Evolutionary conservation across 176 grass and related monocot genomes (phyloP).

Genomic region (Bolboschoenus planiculmis): DNA sequence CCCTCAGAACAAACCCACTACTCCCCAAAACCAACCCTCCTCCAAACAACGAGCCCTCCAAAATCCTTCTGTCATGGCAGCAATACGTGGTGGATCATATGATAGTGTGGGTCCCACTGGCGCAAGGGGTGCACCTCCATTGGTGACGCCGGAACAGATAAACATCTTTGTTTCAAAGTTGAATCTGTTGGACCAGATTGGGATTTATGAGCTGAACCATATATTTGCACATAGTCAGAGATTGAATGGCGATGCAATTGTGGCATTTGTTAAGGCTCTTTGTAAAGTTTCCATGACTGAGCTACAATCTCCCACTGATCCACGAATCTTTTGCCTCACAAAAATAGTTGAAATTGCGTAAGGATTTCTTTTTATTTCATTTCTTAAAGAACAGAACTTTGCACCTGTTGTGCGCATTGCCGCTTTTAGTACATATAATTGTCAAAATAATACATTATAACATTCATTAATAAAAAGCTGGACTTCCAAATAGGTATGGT

Average conservation of each 20-base stretch:
- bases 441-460: neutral
- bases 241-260: slow-evolving; percentile 95
- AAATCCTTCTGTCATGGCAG: slow-evolving; percentile 87
- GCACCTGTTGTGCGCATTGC: slow-evolving; percentile 15
- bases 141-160: slow-evolving; percentile 92
- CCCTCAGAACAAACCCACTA: slow-evolving; percentile 43
- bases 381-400: slow-evolving; percentile 20
- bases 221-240: slow-evolving; percentile 95
- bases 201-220: slow-evolving; percentile 95
- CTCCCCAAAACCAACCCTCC: slow-evolving; percentile 28
- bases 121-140: slow-evolving; percentile 37
- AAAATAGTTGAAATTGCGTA: slow-evolving; percentile 99
- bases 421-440: neutral
- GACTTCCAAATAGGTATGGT: neutral
- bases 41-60: slow-evolving; percentile 75
- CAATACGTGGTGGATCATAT: slow-evolving; percentile 86
- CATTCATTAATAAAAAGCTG: neutral
- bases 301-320: slow-evolving; percentile 79
- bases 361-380: slow-evolving; percentile 31
- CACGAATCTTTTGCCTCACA: slow-evolving; percentile 96
- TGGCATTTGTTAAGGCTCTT: slow-evolving; percentile 96
- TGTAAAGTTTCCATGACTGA: slow-evolving; percentile 96
- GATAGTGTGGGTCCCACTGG: slow-evolving; percentile 70
- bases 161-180: slow-evolving; percentile 84
- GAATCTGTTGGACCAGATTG: slow-evolving; percentile 94